Percentiles rank a stretch among this genome's conserved stretches.
Conservation (phyloP, 2,329 filamentous ascomycete species). For the Hirsutella rhossiliensis region DNA sequence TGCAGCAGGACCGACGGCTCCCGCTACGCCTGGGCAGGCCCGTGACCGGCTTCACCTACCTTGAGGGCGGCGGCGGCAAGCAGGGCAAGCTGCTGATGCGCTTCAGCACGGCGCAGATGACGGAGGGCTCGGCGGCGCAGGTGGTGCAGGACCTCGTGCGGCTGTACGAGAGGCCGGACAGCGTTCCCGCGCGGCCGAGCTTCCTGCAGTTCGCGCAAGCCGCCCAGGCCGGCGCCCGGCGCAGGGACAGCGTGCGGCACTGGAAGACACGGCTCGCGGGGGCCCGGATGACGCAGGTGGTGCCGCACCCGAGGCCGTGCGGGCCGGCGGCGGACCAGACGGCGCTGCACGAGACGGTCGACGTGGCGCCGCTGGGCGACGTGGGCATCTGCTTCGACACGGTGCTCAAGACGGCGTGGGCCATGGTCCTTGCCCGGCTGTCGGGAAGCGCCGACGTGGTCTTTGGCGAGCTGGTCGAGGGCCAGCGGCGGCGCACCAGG, state of each 20-base stretch:
- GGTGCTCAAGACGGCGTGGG: constrained; percentile 46
- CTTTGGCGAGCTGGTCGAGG: constrained; percentile 41
- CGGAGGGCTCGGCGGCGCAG: constrained; percentile 30
- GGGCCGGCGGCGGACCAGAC: constrained; percentile 24
- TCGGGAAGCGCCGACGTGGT: constrained; percentile 37
- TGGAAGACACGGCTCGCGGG: constrained; percentile 33
- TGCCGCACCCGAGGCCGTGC: constrained; percentile 28
- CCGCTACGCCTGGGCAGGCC: constrained; percentile 29
- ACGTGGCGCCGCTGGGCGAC: constrained; percentile 26
- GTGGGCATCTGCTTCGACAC: constrained; percentile 37
- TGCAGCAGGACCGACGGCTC: constrained; percentile 28
- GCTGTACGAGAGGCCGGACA: constrained; percentile 28
- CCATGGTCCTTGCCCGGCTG: constrained; percentile 38
- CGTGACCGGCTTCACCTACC: constrained; percentile 35
- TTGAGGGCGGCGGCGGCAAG: constrained; percentile 29
- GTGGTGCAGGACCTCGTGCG: constrained; percentile 35
- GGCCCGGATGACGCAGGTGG: constrained; percentile 32
- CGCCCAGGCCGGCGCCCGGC: constrained; percentile 19
- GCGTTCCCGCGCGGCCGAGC: constrained; percentile 23
- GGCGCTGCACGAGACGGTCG: constrained; percentile 26
- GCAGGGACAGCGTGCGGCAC: constrained; percentile 27
- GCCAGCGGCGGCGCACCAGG: constrained; percentile 31
- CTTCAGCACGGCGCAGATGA: constrained; percentile 36
- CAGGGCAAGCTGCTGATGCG: constrained; percentile 34
- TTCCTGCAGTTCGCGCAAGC: constrained; percentile 37